phyloP scores from a whole-genome alignment of 352 stramenopile species.

The Phytophthora lateralis region DNA sequence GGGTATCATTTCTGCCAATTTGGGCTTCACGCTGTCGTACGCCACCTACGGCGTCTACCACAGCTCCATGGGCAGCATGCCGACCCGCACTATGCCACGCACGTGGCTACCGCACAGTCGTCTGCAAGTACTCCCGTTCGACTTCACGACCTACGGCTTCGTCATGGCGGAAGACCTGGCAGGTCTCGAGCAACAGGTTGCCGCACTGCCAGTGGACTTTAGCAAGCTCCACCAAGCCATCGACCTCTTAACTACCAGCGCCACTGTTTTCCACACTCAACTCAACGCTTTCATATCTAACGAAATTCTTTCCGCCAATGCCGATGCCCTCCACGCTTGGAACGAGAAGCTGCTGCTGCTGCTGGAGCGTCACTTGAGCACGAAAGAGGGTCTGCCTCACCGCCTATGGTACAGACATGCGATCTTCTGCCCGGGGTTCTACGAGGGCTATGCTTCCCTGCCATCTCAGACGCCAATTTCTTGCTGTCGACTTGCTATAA shows the following conservation, averaged over 20 bases:
- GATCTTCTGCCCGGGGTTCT: constrained; percentile 41
- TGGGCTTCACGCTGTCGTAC: constrained; percentile 44
- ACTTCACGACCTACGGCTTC: constrained; percentile 41
- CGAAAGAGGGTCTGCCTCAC: constrained; percentile 37
- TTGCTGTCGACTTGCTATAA: neutral
- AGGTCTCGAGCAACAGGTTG: constrained; percentile 21
- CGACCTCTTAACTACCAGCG: neutral
- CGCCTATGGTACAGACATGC: constrained; percentile 48
- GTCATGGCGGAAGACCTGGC: constrained; percentile 38
- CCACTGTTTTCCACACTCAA: neutral
- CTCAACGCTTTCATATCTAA: neutral
- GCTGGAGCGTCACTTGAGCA: constrained; percentile 40
- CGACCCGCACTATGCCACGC: constrained; percentile 54
- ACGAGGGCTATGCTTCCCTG: constrained; percentile 44
- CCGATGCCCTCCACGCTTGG: constrained; percentile 8
- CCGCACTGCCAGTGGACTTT: neutral
- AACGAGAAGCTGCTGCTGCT: constrained; percentile 41
- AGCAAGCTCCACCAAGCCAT: neutral
- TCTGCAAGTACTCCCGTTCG: constrained; percentile 47
- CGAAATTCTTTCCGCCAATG: constrained; percentile 1
- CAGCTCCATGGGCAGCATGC: constrained; percentile 76
- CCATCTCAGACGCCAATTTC: constrained; percentile 30
- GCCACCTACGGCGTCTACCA: constrained; percentile 73
- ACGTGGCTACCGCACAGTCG: constrained; percentile 42
- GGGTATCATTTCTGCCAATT: constrained; percentile 72